These are phyloP conservation scores for Thyridium curvatum DNA, from an alignment of 2,329 filamentous ascomycete species.

Conservation along the genomic window DNA sequence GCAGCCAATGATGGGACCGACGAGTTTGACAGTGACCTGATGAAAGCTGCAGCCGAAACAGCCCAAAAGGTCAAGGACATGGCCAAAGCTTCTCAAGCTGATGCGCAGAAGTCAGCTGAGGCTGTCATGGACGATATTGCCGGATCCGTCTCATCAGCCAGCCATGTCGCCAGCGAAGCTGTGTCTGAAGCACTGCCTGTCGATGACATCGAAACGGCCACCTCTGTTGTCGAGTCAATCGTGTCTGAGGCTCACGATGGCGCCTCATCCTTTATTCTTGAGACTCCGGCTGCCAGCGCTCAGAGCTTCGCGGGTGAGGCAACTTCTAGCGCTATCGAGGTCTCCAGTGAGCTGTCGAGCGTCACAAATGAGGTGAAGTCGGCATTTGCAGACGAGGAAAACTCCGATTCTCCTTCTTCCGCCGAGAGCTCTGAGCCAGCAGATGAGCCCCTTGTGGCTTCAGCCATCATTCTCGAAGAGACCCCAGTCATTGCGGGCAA, in stretches of 20 bases:
- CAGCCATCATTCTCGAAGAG: conserved; percentile 20
- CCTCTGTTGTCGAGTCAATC: background rate
- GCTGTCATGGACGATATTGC: conserved; percentile 12
- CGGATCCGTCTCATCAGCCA: conserved; percentile 11
- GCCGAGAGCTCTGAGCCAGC: conserved; percentile 13
- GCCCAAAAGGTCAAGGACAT: conserved; percentile 13
- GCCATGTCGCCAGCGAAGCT: conserved; percentile 11
- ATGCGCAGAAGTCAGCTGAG: conserved; percentile 23
- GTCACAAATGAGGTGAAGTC: conserved; percentile 8
- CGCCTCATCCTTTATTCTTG: conserved; percentile 3
- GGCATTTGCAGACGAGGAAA: too few species aligned
- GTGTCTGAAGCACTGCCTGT: conserved; percentile 1
- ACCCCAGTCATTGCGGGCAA: conserved; percentile 21
- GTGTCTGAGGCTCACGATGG: conserved; percentile 1
- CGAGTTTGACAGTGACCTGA: conserved; percentile 67
- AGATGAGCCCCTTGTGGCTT: conserved; percentile 6
- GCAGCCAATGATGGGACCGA: conserved; percentile 65
- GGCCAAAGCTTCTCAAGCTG: conserved; percentile 20
- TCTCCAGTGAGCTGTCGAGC: conserved; percentile 1
- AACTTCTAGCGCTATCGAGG: conserved; percentile 14
- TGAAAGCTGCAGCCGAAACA: conserved; percentile 49
- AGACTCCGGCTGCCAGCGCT: conserved; percentile 8
- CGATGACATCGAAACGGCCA: background rate
- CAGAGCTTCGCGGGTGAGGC: conserved; percentile 14
- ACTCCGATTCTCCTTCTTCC: too few species aligned